phyloP scores from a whole-genome alignment of 2,329 filamentous ascomycete species.

The Phialocephala subalpina region DNA sequence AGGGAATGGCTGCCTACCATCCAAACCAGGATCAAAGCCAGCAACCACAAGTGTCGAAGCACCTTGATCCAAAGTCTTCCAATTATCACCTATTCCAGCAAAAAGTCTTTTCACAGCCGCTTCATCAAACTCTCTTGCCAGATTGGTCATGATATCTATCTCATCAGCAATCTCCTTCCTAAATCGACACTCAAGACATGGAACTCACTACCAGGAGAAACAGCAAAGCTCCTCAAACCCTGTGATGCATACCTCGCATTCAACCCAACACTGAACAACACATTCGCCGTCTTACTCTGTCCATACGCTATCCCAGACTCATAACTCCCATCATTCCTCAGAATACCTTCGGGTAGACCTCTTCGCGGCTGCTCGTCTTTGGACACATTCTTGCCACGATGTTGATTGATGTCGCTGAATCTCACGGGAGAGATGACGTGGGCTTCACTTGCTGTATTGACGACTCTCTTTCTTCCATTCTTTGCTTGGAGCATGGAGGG shows the following conservation, averaged over 20 bases:
- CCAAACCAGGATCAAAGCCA: conserved; percentile 22
- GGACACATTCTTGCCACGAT: conserved; percentile 34
- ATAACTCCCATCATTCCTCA: conserved; percentile 29
- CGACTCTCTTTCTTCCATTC: conserved; percentile 21
- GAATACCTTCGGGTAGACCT: conserved; percentile 19
- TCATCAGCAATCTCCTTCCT: neutral
- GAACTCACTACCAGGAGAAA: conserved; percentile 34
- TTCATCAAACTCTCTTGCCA: conserved; percentile 22
- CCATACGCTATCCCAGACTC: conserved; percentile 48
- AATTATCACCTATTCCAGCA: conserved; percentile 9
- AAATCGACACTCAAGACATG: neutral
- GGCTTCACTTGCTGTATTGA: conserved; percentile 31
- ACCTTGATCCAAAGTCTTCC: conserved; percentile 29
- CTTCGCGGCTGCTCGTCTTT: conserved; percentile 23
- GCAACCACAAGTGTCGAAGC: conserved; percentile 26
- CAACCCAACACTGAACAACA: conserved; percentile 37
- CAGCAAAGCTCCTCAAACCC: conserved; percentile 26
- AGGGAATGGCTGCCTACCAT: conserved; percentile 20
- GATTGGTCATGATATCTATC: conserved; percentile 29
- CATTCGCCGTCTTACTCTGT: conserved; percentile 55
- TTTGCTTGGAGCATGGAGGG: conserved; percentile 3
- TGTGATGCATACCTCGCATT: conserved; percentile 21
- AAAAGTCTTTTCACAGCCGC: conserved; percentile 13
- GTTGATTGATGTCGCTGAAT: conserved; percentile 34
- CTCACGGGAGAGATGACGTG: conserved; percentile 41